Evolutionary conservation across 164 flowering plant species (phyloP).

Genomic region (Piper betle): DNA sequence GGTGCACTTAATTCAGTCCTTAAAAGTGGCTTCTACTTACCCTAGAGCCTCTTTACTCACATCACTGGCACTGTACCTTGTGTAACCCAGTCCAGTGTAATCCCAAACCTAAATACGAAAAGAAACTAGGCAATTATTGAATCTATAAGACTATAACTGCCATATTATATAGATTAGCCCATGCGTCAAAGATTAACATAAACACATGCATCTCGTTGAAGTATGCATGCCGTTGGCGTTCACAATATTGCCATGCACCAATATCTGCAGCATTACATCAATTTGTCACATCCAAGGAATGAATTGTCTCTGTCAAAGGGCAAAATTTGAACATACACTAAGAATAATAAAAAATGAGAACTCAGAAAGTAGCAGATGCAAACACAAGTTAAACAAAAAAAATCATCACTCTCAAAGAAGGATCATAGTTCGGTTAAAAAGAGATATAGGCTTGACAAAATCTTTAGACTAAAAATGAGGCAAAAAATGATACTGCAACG

Average conservation of each 20-base stretch:
- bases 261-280: conserved; percentile 33
- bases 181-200: neutral
- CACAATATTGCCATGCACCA: conserved; percentile 86
- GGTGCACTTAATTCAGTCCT: conserved; percentile 59
- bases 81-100: conserved; percentile 90
- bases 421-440: no score
- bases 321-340: no score
- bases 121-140: conserved; percentile 4
- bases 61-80: conserved; percentile 83
- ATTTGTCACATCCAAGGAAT: neutral
- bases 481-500: neutral
- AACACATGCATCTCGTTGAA: conserved; percentile 88
- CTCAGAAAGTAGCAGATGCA: no score
- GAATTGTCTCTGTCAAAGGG: no score
- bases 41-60: conserved; percentile 68
- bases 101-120: conserved; percentile 75
- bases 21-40: conserved; percentile 71
- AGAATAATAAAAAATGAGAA: no score
- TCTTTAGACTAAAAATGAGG: neutral
- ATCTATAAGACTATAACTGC: neutral
- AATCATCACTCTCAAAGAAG: no score
- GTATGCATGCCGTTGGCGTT: conserved; percentile 72
- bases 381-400: no score
- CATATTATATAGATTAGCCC: neutral
- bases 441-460: neutral